These are phyloP conservation scores for Tylopilus sp. DNA, from an alignment of 768 basidiomycete species.

Conservation along the genomic window DNA sequence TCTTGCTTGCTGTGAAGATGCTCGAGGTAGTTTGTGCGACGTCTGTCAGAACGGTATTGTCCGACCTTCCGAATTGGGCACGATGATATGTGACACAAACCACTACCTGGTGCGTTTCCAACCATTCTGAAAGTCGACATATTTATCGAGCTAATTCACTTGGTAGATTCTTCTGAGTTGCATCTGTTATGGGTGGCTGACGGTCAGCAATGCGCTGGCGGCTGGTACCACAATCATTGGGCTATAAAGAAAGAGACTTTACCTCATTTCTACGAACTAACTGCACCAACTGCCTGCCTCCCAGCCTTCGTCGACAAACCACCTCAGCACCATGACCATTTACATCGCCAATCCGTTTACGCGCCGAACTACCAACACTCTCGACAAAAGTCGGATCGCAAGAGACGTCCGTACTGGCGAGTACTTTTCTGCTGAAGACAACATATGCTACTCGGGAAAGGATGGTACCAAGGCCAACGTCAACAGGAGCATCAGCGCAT, in stretches of 20 bases:
- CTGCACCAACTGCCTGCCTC: background rate
- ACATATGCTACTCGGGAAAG: background rate
- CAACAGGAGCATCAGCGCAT: background rate
- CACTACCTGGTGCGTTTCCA: slow-evolving; percentile 1
- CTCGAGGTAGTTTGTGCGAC: background rate
- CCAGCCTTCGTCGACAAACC: background rate
- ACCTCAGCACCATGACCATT: slow-evolving; percentile 12
- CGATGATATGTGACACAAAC: background rate
- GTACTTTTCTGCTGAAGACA: no score
- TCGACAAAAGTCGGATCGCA: background rate
- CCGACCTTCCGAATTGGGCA: no score
- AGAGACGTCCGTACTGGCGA: no score
- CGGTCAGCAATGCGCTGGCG: slow-evolving; percentile 4
- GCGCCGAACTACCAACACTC: slow-evolving; percentile 2
- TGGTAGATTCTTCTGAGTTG: slow-evolving; percentile 1
- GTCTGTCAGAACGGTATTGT: background rate
- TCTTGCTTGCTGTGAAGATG: no score
- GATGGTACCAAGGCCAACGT: slow-evolving; percentile 9
- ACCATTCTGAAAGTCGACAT: background rate
- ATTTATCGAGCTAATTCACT: background rate
- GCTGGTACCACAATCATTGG: background rate
- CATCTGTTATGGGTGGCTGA: slow-evolving; percentile 9
- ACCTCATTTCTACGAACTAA: background rate
- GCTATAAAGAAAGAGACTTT: slow-evolving; percentile 9
- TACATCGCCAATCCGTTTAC: slow-evolving; percentile 13